Conservation (phyloP, 1,284 basidiomycete genomes). For the Ustilago loliicola region DNA sequence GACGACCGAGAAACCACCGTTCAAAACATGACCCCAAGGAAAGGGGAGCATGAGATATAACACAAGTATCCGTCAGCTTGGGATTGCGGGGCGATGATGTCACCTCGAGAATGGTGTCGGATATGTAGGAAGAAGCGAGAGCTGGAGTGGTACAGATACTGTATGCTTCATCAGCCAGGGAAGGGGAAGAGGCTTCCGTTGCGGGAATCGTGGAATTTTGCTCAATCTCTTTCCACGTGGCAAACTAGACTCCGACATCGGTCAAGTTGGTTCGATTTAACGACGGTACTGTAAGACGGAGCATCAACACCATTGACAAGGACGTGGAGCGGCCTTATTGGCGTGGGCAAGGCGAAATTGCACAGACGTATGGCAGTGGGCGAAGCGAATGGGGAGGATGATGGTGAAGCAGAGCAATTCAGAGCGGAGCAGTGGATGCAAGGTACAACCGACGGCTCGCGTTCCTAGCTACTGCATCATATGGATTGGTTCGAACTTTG, state of each 20-base stretch:
- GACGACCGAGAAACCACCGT: not conserved
- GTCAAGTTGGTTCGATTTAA: not conserved
- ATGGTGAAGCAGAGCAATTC: not conserved
- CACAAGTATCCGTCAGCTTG: too few species aligned
- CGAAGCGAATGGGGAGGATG: not conserved
- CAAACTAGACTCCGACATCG: conserved; percentile 5
- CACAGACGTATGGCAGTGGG: too few species aligned
- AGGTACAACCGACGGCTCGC: conserved; percentile 2
- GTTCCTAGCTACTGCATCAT: conserved; percentile 5
- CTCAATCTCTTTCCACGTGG: not conserved
- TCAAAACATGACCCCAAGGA: not conserved
- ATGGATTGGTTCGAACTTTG: not conserved
- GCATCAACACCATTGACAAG: too few species aligned
- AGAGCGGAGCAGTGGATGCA: not conserved
- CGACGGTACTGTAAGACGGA: not conserved
- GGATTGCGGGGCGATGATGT: not conserved
- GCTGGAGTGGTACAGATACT: not conserved
- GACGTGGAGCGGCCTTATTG: too few species aligned
- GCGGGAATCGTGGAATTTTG: not conserved
- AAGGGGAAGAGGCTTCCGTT: not conserved
- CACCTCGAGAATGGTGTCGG: not conserved
- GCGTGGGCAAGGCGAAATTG: too few species aligned
- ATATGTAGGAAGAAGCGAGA: not conserved
- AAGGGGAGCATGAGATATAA: too few species aligned
- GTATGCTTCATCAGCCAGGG: not conserved